Conservation (phyloP, 495 filamentous ascomycete genomes). For the Trichoderma gamsii region DNA sequence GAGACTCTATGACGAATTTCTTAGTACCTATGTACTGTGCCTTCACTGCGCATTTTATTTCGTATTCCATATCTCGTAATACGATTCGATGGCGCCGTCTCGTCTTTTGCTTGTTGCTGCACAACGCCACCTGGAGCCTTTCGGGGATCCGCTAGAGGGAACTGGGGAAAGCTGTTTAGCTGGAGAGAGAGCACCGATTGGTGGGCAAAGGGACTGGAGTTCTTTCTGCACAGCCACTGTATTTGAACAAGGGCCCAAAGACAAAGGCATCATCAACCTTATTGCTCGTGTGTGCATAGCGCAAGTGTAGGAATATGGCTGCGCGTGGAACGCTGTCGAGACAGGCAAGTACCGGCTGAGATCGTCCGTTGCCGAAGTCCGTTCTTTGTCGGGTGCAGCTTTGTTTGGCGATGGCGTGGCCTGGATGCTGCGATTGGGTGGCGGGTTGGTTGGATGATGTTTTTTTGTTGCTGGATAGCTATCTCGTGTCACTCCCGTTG, state of each 20-base stretch:
- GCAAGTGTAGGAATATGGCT: neutral
- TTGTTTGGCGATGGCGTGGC: neutral
- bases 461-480: neutral
- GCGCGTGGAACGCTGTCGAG: too few relatives aligned
- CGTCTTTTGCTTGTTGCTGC: too few relatives aligned
- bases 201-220: too few relatives aligned
- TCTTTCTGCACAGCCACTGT: neutral
- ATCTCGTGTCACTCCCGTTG: too few relatives aligned
- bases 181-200: neutral
- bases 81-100: too few relatives aligned
- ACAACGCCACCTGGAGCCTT: neutral
- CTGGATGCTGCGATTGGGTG: neutral
- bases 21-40: neutral
- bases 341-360: neutral
- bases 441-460: neutral
- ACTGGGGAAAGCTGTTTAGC: neutral
- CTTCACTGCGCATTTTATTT: neutral
- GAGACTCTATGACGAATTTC: neutral
- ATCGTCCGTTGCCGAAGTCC: neutral
- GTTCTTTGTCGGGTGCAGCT: neutral
- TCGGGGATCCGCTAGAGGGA: neutral
- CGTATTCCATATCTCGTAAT: neutral
- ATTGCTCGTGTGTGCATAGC: neutral
- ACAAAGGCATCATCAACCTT: neutral
- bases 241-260: neutral